Base-by-base conservation (phyloP, 2,329 filamentous ascomycete species). In the Xylariaceae sp. region DNA sequence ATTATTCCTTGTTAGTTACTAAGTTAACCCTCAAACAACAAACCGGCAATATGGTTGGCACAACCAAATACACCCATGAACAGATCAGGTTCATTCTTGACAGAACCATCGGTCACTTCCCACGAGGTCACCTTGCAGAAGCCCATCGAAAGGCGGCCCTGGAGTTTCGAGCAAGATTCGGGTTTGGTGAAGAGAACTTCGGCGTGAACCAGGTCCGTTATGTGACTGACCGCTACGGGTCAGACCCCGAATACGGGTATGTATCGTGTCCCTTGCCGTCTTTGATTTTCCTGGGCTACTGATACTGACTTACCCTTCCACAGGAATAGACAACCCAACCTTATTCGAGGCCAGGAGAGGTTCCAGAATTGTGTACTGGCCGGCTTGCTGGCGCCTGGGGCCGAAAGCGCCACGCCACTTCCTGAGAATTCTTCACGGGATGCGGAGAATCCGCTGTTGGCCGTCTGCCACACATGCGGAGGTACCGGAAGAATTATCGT, bases 161-260 rank as follows among this genome's bases (percentile, higher is more conserved):
- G 4, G 58, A 60, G 1, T 66, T 55, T 39, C 50, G 34, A 34
- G 37, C 50, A 17, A 9, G 9, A 6, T 64, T 54, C 30, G 51
- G 37, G 23, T 30, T 30, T 8, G 37, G 52, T 18, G 18, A 39
- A 1, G 6, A 17, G 18, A 49, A 58, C 10, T 57, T 60, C 39
- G 54, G 58, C 1, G 61, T 68, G 1, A 75, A 72, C 51, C 73
- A 77, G 61, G 67, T 77, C 8, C 71, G 73, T 8, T 77, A 77
- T 55, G 61, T 77, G 7, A 74, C 73, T 61, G 73, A 72, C 62
- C 75, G 76, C 60, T 77, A 77, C 49, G 75, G 75, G 0, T 72
- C 68, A 44, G 74, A 76, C 44, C 73, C 75, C 0, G 68, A 71
- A 5, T 76, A 72, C 57, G 71, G 72, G 76, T 77, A 68, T 58